Evolutionary conservation across 73 alveolate genomes (phyloP), one percentile per base, ranked within the genome.

Genomic region (Uronychia binucleata): DNA sequence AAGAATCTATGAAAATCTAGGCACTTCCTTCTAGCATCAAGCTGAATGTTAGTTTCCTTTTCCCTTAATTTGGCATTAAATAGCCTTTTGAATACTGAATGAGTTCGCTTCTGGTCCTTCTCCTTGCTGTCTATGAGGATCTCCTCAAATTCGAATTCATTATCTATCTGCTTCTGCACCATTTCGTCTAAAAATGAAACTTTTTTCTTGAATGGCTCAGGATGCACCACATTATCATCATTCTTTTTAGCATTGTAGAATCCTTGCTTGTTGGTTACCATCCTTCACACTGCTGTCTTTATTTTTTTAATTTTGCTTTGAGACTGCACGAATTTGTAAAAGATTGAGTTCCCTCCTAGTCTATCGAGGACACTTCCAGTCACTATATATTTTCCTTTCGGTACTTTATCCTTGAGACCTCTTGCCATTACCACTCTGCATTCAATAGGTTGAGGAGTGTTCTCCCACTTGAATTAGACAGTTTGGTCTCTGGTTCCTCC

Each of bases 341-440:
- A 78, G 74, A 90, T 77, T 30, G 58, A 81, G 58, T 85, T 86
- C 32, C 86, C 93, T 11, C 91, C 92, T 46, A 90, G 89, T 57
- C 96, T 67, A 34, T 91, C 96, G 5, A 84, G 86, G 31, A 90
- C 88, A 14, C 90, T 67, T 29, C 79, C 88, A n/a, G 80, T 75
- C 19, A 90, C 34, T 13, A 86, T 88, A 81, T 79, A 90, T 74
- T 86, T 81, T 0, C 93, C 96, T 59, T 74, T 58, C 5, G 96
- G 96, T 0, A 81, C 87, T 57, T 90, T 90, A 46, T 90, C 96
- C 77, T 90, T 90, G 27, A 90, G 78, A 1, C 90, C 96, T 79
- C 96, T 84, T 0, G 86, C 81, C 84, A 90, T 58, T 33, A 34
- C 82, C 0, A 77, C 28, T 46, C 84, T 88, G 0, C 84, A 57